These are phyloP conservation scores for Panaeolus cyanescens DNA, from an alignment of 768 basidiomycete species.

Conservation along the genomic window DNA sequence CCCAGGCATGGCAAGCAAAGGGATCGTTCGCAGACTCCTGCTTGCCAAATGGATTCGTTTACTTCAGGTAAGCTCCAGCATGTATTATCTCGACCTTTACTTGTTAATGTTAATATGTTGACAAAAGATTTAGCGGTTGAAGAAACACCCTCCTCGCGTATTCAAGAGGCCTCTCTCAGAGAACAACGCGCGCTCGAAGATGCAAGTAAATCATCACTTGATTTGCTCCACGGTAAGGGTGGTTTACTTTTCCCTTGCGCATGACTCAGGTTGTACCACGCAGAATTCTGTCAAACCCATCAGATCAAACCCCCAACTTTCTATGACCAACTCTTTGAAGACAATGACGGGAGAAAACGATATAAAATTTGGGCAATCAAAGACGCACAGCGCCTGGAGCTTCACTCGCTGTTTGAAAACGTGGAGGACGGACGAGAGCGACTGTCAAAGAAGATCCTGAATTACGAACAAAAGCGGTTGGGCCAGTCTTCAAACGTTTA, in stretches of 20 bases:
- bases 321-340: constrained; percentile 25
- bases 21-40: neutral
- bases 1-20: neutral
- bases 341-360: constrained; percentile 24
- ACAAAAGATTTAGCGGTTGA: too few species aligned
- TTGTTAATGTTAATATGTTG: too few species aligned
- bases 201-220: constrained; percentile 13
- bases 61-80: neutral
- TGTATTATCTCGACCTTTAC: neutral
- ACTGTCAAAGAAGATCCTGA: constrained; percentile 44
- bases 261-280: neutral
- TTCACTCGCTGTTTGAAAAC: constrained; percentile 39
- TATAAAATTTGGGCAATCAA: constrained; percentile 51
- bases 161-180: neutral
- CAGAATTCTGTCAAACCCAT: constrained; percentile 23
- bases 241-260: neutral
- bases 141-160: neutral
- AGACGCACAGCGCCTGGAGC: constrained; percentile 42
- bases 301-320: constrained; percentile 32
- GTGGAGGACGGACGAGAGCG: constrained; percentile 41
- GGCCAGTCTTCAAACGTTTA: neutral
- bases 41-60: neutral
- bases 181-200: neutral
- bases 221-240: constrained; percentile 17
- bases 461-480: constrained; percentile 28